These are phyloP conservation scores for Penicillium paneum DNA, from an alignment of 2,329 filamentous ascomycete genomes.

Conservation along the genomic window DNA sequence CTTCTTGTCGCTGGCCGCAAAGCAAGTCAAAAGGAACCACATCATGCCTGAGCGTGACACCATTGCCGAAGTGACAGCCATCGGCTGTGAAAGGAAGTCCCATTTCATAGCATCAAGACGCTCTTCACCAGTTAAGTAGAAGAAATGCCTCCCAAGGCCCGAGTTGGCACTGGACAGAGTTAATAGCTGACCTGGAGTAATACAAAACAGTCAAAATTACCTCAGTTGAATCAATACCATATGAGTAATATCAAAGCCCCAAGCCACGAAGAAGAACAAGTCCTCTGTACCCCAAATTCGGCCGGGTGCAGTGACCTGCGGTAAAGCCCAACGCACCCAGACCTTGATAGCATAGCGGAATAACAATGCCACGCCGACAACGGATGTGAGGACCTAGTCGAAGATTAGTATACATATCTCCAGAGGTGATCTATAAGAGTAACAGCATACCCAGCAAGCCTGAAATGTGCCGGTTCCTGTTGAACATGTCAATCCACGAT, in stretches of 20 bases:
- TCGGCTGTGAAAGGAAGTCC: conserved; percentile 22
- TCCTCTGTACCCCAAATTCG: conserved; percentile 37
- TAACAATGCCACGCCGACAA: conserved; percentile 20
- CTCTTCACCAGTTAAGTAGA: conserved; percentile 26
- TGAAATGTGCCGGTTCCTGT: conserved; percentile 18
- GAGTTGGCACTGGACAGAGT: conserved; percentile 23
- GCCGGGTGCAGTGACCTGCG: conserved; percentile 31
- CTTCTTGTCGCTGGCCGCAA: conserved; percentile 29
- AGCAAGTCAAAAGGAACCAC: conserved; percentile 37
- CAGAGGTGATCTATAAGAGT: not conserved
- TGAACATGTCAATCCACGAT: not conserved
- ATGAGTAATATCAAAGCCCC: conserved; percentile 32
- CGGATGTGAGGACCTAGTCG: conserved; percentile 19
- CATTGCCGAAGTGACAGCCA: conserved; percentile 34
- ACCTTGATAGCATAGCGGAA: conserved; percentile 28
- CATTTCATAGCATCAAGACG: conserved; percentile 29
- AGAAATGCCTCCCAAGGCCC: conserved; percentile 36
- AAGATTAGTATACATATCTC: not conserved
- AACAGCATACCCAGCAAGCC: conserved; percentile 21
- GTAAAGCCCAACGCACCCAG: conserved; percentile 34
- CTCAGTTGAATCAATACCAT: conserved; percentile 34
- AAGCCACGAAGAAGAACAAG: conserved; percentile 29
- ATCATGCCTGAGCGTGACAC: conserved; percentile 38
- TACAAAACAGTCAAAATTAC: conserved; percentile 16
- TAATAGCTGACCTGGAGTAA: not conserved